Base-by-base conservation (phyloP, 331 rosid genomes). In the Rosa hybrid region DNA sequence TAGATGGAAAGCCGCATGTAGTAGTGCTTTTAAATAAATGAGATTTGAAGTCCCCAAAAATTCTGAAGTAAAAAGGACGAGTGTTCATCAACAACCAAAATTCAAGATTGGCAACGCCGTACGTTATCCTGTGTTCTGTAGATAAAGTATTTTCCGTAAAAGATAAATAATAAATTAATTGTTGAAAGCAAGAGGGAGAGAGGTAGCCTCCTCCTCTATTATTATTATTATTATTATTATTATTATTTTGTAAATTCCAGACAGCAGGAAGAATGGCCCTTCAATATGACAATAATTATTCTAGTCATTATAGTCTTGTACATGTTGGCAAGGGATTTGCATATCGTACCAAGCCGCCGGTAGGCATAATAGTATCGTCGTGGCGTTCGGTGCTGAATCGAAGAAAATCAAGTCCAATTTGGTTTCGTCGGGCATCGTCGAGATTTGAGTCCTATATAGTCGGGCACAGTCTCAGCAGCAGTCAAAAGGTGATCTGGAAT, bases 391-490 rank as follows among this genome's bases (percentile, higher is more conserved):
- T 3, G 34, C 17, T 11, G 8, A 68, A 68, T 3, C 30, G 76
- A 74, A 74, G 78, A 56, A 57, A 41, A 54, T 75, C 78, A 57
- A 57, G 8, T 21, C 27, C 39, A 30, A 20, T 30, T 51, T 11
- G 63, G 14, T 17, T 7, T 54, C 7, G 60, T 56, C 14, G 34
- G 39, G 39, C 39, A 34, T 34, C 39, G 0, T 34, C 39, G 39
- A 34, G 39, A 60, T 21, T 25, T 0, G 63, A 56, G 63, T 56
- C 63, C 63, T 56, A 6, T 18, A 54, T 72, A 50, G 41, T 12
- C 68, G 41, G 20, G 68, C 42, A 12, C 20, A 27, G 68, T 64
- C 69, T 39, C 4, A 39, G 46, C 49, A 44, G 4, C 4, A 1
- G 7, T 16, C 10, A 50, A 7, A 25, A 48, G 72, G 49, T 42